These are phyloP conservation scores for Ophiostoma ulmi DNA, from an alignment of 2,329 filamentous ascomycete genomes.

Conservation along the genomic window DNA sequence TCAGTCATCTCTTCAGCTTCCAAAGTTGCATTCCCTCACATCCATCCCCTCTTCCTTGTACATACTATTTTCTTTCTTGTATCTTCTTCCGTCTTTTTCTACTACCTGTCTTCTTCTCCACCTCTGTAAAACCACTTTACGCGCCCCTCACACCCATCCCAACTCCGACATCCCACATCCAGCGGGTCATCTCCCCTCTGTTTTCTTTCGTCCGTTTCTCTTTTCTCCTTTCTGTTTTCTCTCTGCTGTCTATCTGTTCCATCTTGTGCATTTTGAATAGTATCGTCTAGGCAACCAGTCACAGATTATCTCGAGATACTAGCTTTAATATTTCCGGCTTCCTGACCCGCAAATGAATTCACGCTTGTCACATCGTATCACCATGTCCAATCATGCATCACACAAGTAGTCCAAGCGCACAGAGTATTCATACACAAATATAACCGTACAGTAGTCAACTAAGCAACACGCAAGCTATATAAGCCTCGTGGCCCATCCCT, in stretches of 20 bases:
- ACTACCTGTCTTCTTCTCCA: not conserved
- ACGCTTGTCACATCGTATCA: not conserved
- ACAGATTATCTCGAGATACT: not conserved
- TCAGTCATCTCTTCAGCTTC: not conserved
- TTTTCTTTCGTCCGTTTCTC: not conserved
- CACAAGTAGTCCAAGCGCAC: not conserved
- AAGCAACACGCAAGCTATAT: not conserved
- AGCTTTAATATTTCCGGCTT: not conserved
- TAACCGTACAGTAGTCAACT: not conserved
- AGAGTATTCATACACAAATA: not conserved
- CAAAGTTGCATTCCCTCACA: not conserved
- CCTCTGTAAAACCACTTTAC: constrained; percentile 15
- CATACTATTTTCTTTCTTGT: not conserved
- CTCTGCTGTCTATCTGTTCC: not conserved
- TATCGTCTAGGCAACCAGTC: constrained; percentile 10
- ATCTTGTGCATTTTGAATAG: constrained; percentile 1
- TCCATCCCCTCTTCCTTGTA: not conserved
- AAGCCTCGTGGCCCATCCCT: not conserved
- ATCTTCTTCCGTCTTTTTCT: not conserved
- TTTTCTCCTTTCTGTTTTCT: not conserved
- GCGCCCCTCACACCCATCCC: constrained; percentile 6
- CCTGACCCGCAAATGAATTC: not conserved
- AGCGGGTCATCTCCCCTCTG: constrained; percentile 3
- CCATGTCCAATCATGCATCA: not conserved
- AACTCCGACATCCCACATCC: constrained; percentile 6